These are phyloP conservation scores for Rhexocercosporidium sp. DNA, from an alignment of 2,329 filamentous ascomycete genomes.

Conservation along the genomic window DNA sequence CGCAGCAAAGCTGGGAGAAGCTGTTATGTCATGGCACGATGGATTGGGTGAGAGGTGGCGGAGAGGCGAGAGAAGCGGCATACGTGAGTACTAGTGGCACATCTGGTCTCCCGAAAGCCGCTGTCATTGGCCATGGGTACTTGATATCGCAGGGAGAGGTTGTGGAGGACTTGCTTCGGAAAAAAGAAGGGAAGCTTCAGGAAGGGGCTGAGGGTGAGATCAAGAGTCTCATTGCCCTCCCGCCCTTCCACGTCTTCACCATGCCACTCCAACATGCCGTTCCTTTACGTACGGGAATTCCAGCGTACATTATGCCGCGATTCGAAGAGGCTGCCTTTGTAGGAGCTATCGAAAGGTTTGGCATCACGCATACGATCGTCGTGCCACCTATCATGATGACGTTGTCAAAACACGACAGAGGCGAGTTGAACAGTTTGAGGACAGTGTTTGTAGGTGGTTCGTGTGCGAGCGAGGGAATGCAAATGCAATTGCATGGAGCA, in stretches of 20 bases:
- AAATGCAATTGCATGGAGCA: constrained; percentile 46
- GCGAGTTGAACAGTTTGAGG: constrained; percentile 47
- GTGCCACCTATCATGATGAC: constrained; percentile 78
- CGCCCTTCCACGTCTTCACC: constrained; percentile 68
- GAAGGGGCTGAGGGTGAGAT: constrained; percentile 34
- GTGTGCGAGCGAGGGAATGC: constrained; percentile 47
- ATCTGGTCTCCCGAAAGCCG: constrained; percentile 61
- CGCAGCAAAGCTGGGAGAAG: constrained; percentile 28
- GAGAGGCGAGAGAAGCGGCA: constrained; percentile 41
- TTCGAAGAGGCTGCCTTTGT: constrained; percentile 79
- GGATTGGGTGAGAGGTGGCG: constrained; percentile 27
- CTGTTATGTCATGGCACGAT: constrained; percentile 33
- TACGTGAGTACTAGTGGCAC: constrained; percentile 52
- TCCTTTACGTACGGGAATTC: constrained; percentile 66
- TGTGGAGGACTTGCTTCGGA: constrained; percentile 9
- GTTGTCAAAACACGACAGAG: constrained; percentile 65
- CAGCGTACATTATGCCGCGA: constrained; percentile 76
- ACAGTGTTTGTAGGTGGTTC: constrained; percentile 55
- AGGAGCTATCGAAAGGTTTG: constrained; percentile 61
- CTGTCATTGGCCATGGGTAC: constrained; percentile 39
- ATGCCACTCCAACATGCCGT: constrained; percentile 77
- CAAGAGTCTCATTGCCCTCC: constrained; percentile 56
- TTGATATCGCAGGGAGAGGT: constrained; percentile 20
- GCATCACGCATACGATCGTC: constrained; percentile 66
- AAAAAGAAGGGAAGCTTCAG: not conserved